Base-by-base conservation (phyloP, 371 early-diverging fungal genomes). In the Mucor sp. region DNA sequence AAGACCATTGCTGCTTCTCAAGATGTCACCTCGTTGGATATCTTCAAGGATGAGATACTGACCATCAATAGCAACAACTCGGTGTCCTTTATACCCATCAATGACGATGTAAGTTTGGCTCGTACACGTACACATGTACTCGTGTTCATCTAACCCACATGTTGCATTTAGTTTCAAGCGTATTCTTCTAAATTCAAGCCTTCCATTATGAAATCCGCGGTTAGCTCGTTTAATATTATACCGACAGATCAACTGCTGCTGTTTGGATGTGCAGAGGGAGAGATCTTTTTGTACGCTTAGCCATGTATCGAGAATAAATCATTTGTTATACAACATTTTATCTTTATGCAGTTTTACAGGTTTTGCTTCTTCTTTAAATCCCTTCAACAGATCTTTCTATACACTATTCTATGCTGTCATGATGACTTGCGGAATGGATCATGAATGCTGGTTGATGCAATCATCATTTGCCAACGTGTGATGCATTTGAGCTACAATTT, bases 111-210 rank as follows among this genome's bases (percentile, higher is more conserved):
- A 83, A 69, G 85, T 58, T 62, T 8, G 25, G 19, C 33, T 39
- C 27, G 19, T 17, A 8, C n/a, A 2, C 30, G 30, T 6, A 30
- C n/a, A 6, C 30, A 30, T 30, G 2, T 30, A 6, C 4, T 6
- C 30, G 33, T 33, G 33, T 33, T 9, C 5, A 57, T 7, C 37
- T 50, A 19, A 39, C 6, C 23, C 15, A 48, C 19, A 3, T 59
- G 35, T 9, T 33, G 33, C 58, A 27, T 39, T 12, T 62, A 89
- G 90, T 82, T 85, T 7, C 81, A 88, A 65, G 80, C 88, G 1
- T 89, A 89, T 64, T 86, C 88, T 14, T 87, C 87, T 4, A 88
- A 87, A 72, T 89, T 89, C 77, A 88, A 85, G 67, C 67, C 86
- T 11, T 85, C 87, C 0, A 86, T 86, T 14, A 83, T 89, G 60